Conservation (phyloP, 2,329 filamentous ascomycete genomes). For the Hymenoscyphus linearis region DNA sequence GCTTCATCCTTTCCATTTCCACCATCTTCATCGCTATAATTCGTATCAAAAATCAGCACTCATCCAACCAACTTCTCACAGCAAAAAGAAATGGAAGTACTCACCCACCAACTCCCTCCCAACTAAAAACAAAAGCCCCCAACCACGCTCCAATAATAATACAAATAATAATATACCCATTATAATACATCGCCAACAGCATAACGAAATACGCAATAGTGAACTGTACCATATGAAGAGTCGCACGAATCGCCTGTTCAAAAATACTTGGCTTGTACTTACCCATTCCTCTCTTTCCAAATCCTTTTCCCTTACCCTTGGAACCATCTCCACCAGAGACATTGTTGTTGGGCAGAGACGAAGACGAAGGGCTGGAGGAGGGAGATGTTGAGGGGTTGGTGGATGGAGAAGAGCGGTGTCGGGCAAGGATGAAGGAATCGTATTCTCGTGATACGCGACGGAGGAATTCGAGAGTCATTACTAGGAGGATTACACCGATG, state of each 20-base stretch:
- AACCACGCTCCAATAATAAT: constrained; percentile 73
- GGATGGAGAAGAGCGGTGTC: constrained; percentile 29
- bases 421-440: constrained; percentile 57
- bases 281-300: not conserved
- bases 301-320: not conserved
- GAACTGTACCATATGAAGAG: constrained; percentile 67
- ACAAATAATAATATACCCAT: constrained; percentile 73
- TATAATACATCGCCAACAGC: constrained; percentile 59
- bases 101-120: constrained; percentile 46
- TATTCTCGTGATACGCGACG: constrained; percentile 68
- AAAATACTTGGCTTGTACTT: constrained; percentile 52
- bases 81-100: not conserved
- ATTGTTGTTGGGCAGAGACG: not conserved
- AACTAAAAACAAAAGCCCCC: constrained; percentile 68
- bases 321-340: not conserved
- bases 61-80: not conserved
- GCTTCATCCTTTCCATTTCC: not conserved
- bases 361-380: not conserved
- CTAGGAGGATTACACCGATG: constrained; percentile 69
- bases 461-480: constrained; percentile 65
- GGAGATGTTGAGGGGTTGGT: not conserved
- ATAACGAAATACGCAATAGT: constrained; percentile 75
- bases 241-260: constrained; percentile 62
- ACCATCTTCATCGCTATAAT: not conserved
- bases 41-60: not conserved